Base-by-base conservation (phyloP, 2,329 filamentous ascomycete genomes). In the Colletotrichum limetticola region DNA sequence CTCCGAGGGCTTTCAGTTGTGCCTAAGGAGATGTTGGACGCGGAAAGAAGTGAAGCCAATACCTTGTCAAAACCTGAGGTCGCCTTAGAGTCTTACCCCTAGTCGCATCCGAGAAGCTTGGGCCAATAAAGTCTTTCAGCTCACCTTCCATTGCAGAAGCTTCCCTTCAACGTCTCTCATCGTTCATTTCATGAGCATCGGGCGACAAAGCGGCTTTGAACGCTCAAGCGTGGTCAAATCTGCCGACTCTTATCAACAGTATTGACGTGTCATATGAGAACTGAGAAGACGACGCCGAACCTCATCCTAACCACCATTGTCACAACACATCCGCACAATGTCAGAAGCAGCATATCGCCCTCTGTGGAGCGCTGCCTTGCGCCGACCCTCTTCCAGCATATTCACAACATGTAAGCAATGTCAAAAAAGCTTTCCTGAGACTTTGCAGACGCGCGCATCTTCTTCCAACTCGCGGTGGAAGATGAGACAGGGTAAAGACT, bases 381-480 rank as follows among this genome's bases (percentile, higher is more conserved):
- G 56, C 11, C 63, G 37, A 42, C 19, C 35, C 16, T 4, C 26
- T 5, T 24, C 14, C 9, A 5, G 4, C 14, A 16, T 28, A n/a
- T 22, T 11, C 5, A 22, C 11, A 3, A 35, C 24, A 32, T 68
- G 57, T 7, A 35, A 12, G 9, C 28, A 35, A 22, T 71, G 63
- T 3, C 32, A 55, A 9, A 12, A 28, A 24, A 30, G 32, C 19
- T n/a, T 49, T 16, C 9, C 16, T 26, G 56, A 7, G 16, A 22
- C 14, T 28, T 19, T 9, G 19, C 71, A 72, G 42, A 63, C 32
- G 58, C 64, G 72, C n/a, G 22, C 56, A 71, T 83, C 87, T 0
- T 95, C 94, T 2, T 94, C 92, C 1, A 93, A 90, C 58, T 84
- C 83, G 63, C 87, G 91, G 82, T 99, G 97, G 97, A 94, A 95